Evolutionary conservation across 768 basidiomycete genomes (phyloP), one percentile per base, ranked within the genome.

Genomic region (Suillus luteus): DNA sequence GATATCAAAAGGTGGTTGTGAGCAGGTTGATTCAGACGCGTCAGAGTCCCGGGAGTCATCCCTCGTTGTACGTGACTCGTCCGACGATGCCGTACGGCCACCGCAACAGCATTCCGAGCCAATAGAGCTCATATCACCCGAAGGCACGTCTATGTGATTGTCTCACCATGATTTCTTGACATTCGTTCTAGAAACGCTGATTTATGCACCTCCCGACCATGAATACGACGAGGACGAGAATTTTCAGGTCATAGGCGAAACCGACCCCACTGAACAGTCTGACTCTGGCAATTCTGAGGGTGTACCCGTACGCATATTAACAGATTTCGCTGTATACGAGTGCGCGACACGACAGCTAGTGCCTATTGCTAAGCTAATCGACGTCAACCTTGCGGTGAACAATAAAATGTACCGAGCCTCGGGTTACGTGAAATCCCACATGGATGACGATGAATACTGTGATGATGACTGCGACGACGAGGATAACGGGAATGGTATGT

Each of bases 231-330:
- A 84, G 63, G 79, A 78, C 8, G 73, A 74, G 14, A 71, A 79
- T 54, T 65, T 85, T 15, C 69, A 74, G n/a, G 69, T 86, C 33
- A 74, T 75, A 33, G 82, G 81, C 37, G 86, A 86, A 73, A 73
- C 73, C 1, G 66, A 71, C 31, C 61, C 65, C 7, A 62, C 68
- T n/a, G 72, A 75, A 64, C 59, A 65, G 44, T 38, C 55, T 49
- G 60, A 66, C 67, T 57, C 67, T 54, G 77, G 74, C 46, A 70
- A 72, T 40, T 78, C 79, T 19, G 68, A 71, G 8, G 77, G 78
- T 9, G 66, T 88, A 38, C 90, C 90, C 15, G 77, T 91, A 51
- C 83, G 90, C 8, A 66, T 81, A 0, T 76, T 91, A 10, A 73
- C 77, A 0, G 76, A 86, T 63, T 91, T 89, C 67, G 70, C 76